These are phyloP conservation scores for Ogataea nitratoaversa DNA, from an alignment of 805 yeast species.

Conservation along the genomic window DNA sequence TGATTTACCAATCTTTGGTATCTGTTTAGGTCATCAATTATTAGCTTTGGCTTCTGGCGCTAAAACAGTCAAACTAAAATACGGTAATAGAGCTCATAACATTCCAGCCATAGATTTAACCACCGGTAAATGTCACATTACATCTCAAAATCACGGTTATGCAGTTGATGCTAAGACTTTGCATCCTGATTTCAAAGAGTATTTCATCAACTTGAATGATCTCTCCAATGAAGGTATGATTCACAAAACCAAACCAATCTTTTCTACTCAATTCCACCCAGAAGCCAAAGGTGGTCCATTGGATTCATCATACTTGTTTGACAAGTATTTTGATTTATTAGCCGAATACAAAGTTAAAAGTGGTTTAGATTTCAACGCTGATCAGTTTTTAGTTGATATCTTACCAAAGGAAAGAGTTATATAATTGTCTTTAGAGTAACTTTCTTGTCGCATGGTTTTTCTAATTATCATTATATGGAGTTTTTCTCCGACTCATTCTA, in stretches of 20 bases:
- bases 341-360: conserved; percentile 46
- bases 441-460: not conserved
- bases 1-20: conserved; percentile 90
- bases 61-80: conserved; percentile 84
- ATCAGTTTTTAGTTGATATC: conserved; percentile 52
- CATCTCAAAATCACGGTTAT: conserved; percentile 98
- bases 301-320: conserved; percentile 88
- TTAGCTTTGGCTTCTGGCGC: conserved; percentile 95
- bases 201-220: conserved; percentile 90
- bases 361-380: conserved; percentile 39
- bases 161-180: conserved; percentile 86
- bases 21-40: conserved; percentile 96
- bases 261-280: conserved; percentile 98
- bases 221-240: conserved; percentile 97
- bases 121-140: conserved; percentile 93
- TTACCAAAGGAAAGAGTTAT: conserved; percentile 63
- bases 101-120: conserved; percentile 90
- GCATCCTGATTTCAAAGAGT: conserved; percentile 75
- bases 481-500: no score
- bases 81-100: conserved; percentile 98
- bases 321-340: conserved; percentile 76
- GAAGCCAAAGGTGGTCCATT: conserved; percentile 99
- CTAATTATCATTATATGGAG: no score
- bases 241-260: conserved; percentile 81
- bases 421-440: conserved; percentile 18